Evolutionary conservation across 129 eudicot species (phyloP).

Genomic region (Tanacetum coccineum): DNA sequence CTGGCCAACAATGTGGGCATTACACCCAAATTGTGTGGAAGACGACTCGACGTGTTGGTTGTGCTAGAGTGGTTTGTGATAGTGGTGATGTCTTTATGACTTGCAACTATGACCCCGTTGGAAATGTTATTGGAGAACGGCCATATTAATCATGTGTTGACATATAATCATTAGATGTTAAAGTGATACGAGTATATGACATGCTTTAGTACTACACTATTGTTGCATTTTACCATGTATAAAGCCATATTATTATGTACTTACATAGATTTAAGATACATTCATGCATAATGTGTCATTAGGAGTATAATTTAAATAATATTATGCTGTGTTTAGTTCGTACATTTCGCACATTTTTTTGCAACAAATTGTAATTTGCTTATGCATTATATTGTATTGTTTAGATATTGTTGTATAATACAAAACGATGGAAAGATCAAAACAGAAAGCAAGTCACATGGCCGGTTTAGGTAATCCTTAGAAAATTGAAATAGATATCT

Average conservation of each 20-base stretch:
- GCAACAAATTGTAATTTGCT: too few species aligned
- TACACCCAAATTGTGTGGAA: conserved; percentile 90
- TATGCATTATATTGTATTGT: too few species aligned
- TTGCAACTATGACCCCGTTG: conserved; percentile 76
- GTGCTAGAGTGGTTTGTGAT: conserved; percentile 75
- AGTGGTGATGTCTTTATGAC: conserved; percentile 87
- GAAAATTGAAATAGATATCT: too few species aligned
- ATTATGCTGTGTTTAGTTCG: background rate
- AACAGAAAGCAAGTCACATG: too few species aligned
- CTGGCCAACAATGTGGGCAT: conserved; percentile 72
- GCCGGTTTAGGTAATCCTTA: too few species aligned
- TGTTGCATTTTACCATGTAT: background rate
- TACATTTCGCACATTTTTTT: too few species aligned
- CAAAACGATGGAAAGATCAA: too few species aligned
- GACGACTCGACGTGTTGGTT: conserved; percentile 60
- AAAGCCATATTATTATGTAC: background rate
- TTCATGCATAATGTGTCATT: background rate
- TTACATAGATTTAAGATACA: background rate
- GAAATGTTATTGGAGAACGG: conserved; percentile 66
- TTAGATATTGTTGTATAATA: too few species aligned
- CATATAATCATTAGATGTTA: background rate
- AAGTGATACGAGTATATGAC: background rate
- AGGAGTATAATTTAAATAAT: background rate
- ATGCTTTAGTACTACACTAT: background rate
- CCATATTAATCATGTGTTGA: conserved; percentile 44